These are phyloP conservation scores for Diacronema lutheri DNA, from an alignment of 78 protist genomes.

Conservation along the genomic window DNA sequence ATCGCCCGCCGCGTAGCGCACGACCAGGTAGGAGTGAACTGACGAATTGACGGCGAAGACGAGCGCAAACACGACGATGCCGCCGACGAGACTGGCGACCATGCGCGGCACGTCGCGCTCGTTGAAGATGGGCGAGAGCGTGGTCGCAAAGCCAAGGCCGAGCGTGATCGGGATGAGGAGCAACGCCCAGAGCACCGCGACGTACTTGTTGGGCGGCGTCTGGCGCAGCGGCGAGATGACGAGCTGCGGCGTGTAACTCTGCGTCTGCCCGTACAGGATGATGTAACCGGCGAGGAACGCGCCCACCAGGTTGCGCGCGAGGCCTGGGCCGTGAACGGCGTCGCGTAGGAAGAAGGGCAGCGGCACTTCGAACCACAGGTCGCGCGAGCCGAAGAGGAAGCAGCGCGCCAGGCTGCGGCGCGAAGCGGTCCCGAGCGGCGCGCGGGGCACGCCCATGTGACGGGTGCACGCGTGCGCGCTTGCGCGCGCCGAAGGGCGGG, in stretches of 20 bases:
- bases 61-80: background rate
- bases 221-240: conserved; percentile 32
- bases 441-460: too few relatives aligned
- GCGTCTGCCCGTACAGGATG: conserved; percentile 44
- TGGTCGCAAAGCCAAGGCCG: background rate
- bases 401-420: conserved; percentile 38
- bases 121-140: too few relatives aligned
- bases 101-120: too few relatives aligned
- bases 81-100: background rate
- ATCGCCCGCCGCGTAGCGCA: background rate
- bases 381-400: conserved; percentile 51
- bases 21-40: conserved; percentile 47
- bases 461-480: too few relatives aligned
- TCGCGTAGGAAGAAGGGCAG: conserved; percentile 29
- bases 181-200: conserved; percentile 26
- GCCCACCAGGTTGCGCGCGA: background rate
- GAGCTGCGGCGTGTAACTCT: conserved; percentile 22
- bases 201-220: conserved; percentile 31
- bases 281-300: conserved; percentile 27
- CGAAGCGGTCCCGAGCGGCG: too few relatives aligned
- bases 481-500: conserved; percentile 44
- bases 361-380: conserved; percentile 57
- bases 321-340: background rate
- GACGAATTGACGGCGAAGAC: conserved; percentile 49
- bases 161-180: background rate